A percentile compares a stretch with the other conserved stretches of the same genome.
These are phyloP conservation scores for Hanseniaspora occidentalis DNA, from an alignment of 805 yeast genomes.

Conservation along the genomic window DNA sequence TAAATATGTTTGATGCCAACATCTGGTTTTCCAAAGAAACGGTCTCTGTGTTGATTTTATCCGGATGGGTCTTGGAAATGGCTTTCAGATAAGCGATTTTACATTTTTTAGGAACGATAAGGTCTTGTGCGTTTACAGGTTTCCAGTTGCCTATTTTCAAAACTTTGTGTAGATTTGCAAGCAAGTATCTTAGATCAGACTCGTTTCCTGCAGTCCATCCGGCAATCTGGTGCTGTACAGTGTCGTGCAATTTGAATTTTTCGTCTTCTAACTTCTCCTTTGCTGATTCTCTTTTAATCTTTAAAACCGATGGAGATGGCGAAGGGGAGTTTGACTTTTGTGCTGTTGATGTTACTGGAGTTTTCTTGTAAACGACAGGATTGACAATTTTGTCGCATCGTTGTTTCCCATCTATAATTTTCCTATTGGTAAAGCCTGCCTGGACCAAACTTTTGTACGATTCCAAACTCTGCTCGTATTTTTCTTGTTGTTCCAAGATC, in stretches of 20 bases:
- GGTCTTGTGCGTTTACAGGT: constrained; percentile 52
- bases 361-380: constrained; percentile 27
- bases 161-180: constrained; percentile 55
- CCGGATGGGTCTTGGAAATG: constrained; percentile 81
- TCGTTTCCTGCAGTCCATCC: constrained; percentile 68
- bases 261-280: constrained; percentile 40
- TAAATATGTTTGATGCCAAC: constrained; percentile 81
- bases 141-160: constrained; percentile 64
- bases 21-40: constrained; percentile 53
- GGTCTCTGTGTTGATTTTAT: constrained; percentile 53
- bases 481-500: constrained; percentile 69
- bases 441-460: constrained; percentile 51
- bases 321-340: neutral
- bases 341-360: constrained; percentile 7
- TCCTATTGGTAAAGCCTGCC: constrained; percentile 52
- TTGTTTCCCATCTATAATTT: constrained; percentile 67
- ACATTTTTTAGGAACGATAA: constrained; percentile 82
- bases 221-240: constrained; percentile 39
- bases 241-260: constrained; percentile 50
- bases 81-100: constrained; percentile 81
- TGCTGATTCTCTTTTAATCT: constrained; percentile 37
- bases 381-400: constrained; percentile 57
- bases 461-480: constrained; percentile 47
- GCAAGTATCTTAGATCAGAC: constrained; percentile 65
- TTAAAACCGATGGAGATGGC: constrained; percentile 33